Conservation (phyloP, 129 eudicot genomes). For the Kitagawia praeruptora region DNA sequence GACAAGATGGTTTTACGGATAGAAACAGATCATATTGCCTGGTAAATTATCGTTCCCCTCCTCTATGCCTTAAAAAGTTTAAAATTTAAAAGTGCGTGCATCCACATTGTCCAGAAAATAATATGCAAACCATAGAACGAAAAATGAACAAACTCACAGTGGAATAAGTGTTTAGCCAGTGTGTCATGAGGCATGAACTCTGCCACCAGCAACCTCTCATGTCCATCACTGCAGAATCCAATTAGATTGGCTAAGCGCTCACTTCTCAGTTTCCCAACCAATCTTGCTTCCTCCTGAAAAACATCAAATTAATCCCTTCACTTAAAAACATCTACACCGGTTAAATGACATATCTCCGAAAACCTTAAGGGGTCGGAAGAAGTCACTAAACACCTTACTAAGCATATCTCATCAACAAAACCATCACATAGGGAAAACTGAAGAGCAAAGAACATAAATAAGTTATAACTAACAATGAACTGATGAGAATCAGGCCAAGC, state of each 20-base stretch:
- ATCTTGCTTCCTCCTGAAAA: constrained; percentile 71
- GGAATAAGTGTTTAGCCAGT: constrained; percentile 78
- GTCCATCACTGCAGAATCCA: constrained; percentile 67
- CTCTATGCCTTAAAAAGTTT: background rate
- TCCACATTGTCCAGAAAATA: background rate
- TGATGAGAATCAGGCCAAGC: constrained; percentile 58
- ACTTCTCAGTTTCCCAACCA: constrained; percentile 74
- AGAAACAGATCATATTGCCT: background rate
- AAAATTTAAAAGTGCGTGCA: background rate
- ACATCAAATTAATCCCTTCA: background rate
- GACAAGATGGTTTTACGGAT: background rate
- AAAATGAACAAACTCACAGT: constrained; percentile 46
- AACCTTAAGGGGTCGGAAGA: background rate
- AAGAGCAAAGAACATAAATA: background rate
- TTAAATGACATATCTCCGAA: background rate
- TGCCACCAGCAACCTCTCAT: constrained; percentile 80
- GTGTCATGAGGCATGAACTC: constrained; percentile 94
- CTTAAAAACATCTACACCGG: background rate
- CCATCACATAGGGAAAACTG: background rate
- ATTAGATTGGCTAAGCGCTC: constrained; percentile 63
- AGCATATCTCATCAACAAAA: background rate
- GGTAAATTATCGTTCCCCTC: no score
- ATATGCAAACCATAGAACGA: background rate
- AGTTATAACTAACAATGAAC: constrained; percentile 23
- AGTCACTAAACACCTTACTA: background rate